Evolutionary conservation across 2,329 filamentous ascomycete genomes (phyloP).

Genomic region (Penicillium polonicum): DNA sequence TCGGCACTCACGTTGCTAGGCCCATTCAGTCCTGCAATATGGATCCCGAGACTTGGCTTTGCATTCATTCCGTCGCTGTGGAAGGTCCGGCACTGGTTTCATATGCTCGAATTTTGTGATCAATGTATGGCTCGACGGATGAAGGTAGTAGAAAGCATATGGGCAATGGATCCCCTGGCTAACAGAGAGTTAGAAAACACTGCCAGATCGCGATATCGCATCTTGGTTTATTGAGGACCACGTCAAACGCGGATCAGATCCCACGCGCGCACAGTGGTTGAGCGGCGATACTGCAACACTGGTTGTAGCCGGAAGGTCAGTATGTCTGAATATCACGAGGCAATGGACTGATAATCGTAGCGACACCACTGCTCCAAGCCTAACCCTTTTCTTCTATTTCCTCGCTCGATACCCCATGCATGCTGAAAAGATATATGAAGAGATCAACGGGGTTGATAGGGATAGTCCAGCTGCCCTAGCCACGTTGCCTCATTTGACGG

Average conservation of each 20-base stretch:
- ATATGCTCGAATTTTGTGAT: constrained; percentile 19
- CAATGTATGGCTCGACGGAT: constrained; percentile 37
- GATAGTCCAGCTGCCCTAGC: neutral
- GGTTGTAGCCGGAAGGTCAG: constrained; percentile 5
- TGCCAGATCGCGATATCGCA: constrained; percentile 7
- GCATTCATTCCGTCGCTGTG: constrained; percentile 6
- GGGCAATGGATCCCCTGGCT: neutral
- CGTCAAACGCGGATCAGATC: neutral
- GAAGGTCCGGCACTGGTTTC: constrained; percentile 11
- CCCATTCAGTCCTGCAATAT: constrained; percentile 16
- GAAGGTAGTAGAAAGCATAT: neutral
- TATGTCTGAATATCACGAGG: neutral
- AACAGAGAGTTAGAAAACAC: neutral
- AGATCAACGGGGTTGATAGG: neutral
- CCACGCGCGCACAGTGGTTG: neutral
- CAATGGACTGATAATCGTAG: neutral
- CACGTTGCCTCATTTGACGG: neutral
- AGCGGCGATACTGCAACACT: constrained; percentile 8
- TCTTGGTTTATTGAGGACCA: constrained; percentile 14
- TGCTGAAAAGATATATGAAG: neutral
- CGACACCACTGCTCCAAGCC: constrained; percentile 12
- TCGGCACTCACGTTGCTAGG: constrained; percentile 18
- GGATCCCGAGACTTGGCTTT: constrained; percentile 27
- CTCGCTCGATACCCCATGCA: constrained; percentile 10
- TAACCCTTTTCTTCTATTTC: constrained; percentile 11